Base-by-base conservation (phyloP, 345 rosid genomes). In the Rhodamnia rubescens region DNA sequence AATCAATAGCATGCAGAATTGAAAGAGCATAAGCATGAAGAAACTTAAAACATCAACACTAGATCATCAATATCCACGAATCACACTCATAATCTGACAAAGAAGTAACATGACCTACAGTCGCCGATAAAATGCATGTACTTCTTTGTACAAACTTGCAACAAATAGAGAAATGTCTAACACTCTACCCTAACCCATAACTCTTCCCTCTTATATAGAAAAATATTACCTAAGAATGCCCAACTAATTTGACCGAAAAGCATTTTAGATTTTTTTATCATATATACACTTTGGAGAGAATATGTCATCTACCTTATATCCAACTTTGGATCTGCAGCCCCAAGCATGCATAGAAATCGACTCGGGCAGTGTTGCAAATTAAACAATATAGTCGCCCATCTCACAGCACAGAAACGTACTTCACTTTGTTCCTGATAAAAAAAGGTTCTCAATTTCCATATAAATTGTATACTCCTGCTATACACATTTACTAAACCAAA, bases 281-380 rank as follows among this genome's bases (percentile, higher is more conserved):
- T 69, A 18, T 4, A 69, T 18, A 69, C 26, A 69, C 47, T 36
- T 69, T 36, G 47, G 18, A 69, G 26, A 69, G 47, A 69, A 69
- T 21, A 69, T 8, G 47, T 36, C 47, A 18, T 69, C 47, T 93
- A 96, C 99, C 99, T 95, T 91, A 94, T 91, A 92, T 96, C 99
- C 93, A 96, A 85, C 93, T 91, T 94, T 58, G 92, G 81, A 92
- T 96, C 99, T 81, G 96, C 95, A 29, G 92, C 95, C 57, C 95
- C 95, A 86, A 96, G 95, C 95, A 96, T 94, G 88, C 98, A 96
- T 84, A 95, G 94, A 90, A 89, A 96, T 82, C 98, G 95, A 92
- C 98, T 95, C 83, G 99, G 98, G 88, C 98, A 95, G 89, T 96
- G 98, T 84, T 95, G 93, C 85, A 93, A 90, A 89, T 91, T 91